These are phyloP conservation scores for Xylaria telfairii DNA, from an alignment of 495 filamentous ascomycete species.

Conservation along the genomic window DNA sequence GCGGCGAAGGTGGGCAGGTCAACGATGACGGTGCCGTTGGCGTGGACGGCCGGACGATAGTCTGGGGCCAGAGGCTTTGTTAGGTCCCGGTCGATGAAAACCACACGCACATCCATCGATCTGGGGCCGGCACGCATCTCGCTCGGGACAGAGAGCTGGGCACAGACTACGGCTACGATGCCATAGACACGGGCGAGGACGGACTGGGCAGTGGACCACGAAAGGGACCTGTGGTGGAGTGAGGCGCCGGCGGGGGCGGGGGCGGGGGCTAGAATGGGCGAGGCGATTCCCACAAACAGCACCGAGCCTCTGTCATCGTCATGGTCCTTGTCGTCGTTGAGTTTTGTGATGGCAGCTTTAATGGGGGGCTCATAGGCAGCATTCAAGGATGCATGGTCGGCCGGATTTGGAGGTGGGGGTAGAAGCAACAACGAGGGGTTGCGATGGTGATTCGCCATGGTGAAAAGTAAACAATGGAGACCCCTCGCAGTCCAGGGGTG, in stretches of 20 bases:
- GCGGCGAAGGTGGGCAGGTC: conserved; percentile 69
- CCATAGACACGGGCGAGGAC: conserved; percentile 80
- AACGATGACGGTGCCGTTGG: conserved; percentile 63
- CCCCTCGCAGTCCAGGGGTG: background rate
- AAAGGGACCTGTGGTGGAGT: conserved; percentile 57
- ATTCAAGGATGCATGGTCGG: conserved; percentile 51
- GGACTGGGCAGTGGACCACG: conserved; percentile 67
- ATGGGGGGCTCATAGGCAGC: conserved; percentile 66
- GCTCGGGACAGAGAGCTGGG: conserved; percentile 64
- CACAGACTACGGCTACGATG: conserved; percentile 71
- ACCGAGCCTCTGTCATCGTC: conserved; percentile 42
- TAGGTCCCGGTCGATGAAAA: conserved; percentile 70
- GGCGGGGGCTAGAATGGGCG: conserved; percentile 55
- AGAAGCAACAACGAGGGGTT: conserved; percentile 64
- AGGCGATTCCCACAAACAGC: conserved; percentile 62
- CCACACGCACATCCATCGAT: conserved; percentile 77
- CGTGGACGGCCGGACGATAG: conserved; percentile 38
- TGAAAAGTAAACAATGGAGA: background rate
- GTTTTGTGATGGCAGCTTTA: conserved; percentile 49
- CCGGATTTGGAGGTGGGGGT: conserved; percentile 59
- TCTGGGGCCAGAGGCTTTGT: conserved; percentile 40
- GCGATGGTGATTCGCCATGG: conserved; percentile 40
- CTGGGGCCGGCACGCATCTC: conserved; percentile 64
- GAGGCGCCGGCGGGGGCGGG: conserved; percentile 52
- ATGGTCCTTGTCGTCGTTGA: conserved; percentile 40